Evolutionary conservation across 441 rosid species (phyloP), one percentile per base, ranked within the genome.

Genomic region (Erodium moschatum): DNA sequence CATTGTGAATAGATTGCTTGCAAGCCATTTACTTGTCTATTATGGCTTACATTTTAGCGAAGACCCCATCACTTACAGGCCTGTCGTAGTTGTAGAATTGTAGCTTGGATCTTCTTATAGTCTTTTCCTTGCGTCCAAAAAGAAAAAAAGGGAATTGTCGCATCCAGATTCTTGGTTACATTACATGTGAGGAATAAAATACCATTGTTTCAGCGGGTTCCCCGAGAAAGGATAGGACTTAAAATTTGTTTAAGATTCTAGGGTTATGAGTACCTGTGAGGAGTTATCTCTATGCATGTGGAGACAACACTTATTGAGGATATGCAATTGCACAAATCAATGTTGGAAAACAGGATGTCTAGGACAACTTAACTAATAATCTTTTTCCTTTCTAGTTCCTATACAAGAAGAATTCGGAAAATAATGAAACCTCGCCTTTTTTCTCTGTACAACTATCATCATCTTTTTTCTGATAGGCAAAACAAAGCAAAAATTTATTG

Each of bases 1-100:
- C 16, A 29, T 12, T 61, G 65, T 61, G 35, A 61, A 61, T 61
- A 24, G 31, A 61, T 61, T 61, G 65, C 65, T 20, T 20, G n/a
- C 15, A 60, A 24, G 29, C 31, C 33, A 0, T 21, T 12, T 33
- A 61, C 35, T 24, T 27, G 3, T 62, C 40, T 27, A 62, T 29
- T 29, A 62, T 29, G 40, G 65, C 40, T 27, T 13, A 7, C 27
- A 29, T 62, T 31, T 62, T 31, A 12, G 40, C 27, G 29, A n/a
- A 62, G 9, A 62, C 65, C 29, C 29, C 40, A 20, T 6, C 18
- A 12, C 40, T 29, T 11, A 12, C 40, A 13, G 40, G 66, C 42
- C 29, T 63, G 42, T 63, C 66, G 21, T 0, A 21, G 24, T 21
- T 29, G 18, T 63, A 61, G 65, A 61, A 6, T 63, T 63, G 40